These are phyloP conservation scores for Drechslerella coelobrocha DNA, from an alignment of 2,329 filamentous ascomycete species.

Conservation along the genomic window DNA sequence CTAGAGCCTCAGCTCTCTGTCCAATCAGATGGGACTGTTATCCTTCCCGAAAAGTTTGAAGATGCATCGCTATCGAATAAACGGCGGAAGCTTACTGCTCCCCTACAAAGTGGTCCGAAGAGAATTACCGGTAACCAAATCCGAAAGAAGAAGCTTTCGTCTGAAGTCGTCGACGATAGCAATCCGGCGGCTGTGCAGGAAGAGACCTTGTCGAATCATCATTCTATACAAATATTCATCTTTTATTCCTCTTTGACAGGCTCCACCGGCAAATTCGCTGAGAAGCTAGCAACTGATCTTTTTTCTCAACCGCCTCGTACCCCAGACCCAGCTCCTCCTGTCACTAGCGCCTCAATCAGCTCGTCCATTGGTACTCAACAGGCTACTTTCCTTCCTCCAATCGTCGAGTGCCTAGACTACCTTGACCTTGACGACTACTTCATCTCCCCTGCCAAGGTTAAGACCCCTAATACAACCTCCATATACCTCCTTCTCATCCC, in stretches of 20 bases:
- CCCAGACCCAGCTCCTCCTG: constrained; percentile 28
- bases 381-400: constrained; percentile 64
- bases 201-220: constrained; percentile 46
- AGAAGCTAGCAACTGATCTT: constrained; percentile 73
- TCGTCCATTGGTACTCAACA: constrained; percentile 39
- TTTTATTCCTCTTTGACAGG: constrained; percentile 92
- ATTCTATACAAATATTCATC: constrained; percentile 71
- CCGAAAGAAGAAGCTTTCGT: constrained; percentile 52
- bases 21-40: constrained; percentile 34
- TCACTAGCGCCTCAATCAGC: background rate
- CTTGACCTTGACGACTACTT: constrained; percentile 95
- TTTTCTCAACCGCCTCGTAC: constrained; percentile 50
- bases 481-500: constrained; percentile 87
- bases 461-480: constrained; percentile 63
- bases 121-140: constrained; percentile 55
- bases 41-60: constrained; percentile 45
- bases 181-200: constrained; percentile 8
- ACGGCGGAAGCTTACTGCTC: constrained; percentile 38
- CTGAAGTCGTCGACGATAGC: constrained; percentile 13
- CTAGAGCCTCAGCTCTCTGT: constrained; percentile 43
- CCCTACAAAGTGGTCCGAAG: constrained; percentile 58
- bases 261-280: constrained; percentile 66
- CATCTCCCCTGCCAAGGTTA: constrained; percentile 71
- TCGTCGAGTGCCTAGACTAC: constrained; percentile 79
- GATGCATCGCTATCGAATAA: constrained; percentile 24